Base-by-base conservation (phyloP, 345 rosid genomes). In the Populus simonii region DNA sequence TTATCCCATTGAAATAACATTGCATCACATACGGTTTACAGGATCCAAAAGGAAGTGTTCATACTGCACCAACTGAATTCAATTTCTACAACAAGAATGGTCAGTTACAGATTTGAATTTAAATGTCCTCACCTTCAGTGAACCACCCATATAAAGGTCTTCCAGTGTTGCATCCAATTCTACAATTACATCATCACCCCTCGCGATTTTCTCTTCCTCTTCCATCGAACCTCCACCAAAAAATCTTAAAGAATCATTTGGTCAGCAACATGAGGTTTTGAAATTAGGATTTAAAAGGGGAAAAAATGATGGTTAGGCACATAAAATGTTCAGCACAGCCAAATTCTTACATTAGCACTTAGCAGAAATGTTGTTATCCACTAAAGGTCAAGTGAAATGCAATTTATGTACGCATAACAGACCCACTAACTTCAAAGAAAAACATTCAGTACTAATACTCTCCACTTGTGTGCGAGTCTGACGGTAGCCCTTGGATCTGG, bases 91-190 rank as follows among this genome's bases (percentile, higher is more conserved):
- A 77, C n/a, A 70, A 33, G n/a, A 51, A 68, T 27, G 11, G 41
- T 47, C 29, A 72, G 23, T 43, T 31, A 63, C 12, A 39, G 10
- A 66, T 36, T n/a, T 67, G 59, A 57, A 59, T 10, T n/a, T 61
- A 66, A 57, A 59, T 15, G 10, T 25, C 15, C 84, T 85, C 83
- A 96, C 99, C 92, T 96, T 91, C 73, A 94, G 79, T 23, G 97
- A 88, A 72, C 99, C 98, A 72, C 99, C 99, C 97, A 94, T 96
- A 87, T 94, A 96, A 72, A 96, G 80, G 86, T 96, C 99, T 86
- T 96, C 99, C 17, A 96, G 85, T 29, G 97, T 84, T 8, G 98
- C 99, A 51, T 94, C 97, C 83, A 96, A 85, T 67, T 94, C 99
- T 72, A 96, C 96, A 86, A 92, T 86, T 71, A 96, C 96, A 72